Conservation (phyloP, 2,329 filamentous ascomycete species). For the Aschersonia sp. region DNA sequence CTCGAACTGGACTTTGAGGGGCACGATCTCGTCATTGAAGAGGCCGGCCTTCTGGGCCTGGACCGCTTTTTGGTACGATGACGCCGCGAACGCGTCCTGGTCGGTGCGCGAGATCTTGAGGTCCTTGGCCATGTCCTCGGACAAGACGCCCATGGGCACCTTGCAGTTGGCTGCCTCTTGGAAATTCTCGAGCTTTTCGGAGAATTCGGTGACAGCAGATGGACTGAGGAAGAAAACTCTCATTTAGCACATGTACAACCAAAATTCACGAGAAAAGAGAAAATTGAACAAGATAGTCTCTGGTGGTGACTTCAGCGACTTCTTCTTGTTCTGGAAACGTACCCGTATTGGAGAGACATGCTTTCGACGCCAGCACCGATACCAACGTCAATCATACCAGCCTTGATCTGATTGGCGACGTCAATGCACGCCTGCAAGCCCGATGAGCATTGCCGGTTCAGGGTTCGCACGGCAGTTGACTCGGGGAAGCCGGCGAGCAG, state of each 20-base stretch:
- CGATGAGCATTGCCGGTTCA: constrained; percentile 91
- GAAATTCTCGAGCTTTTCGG: constrained; percentile 69
- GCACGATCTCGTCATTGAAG: constrained; percentile 82
- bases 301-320: no score
- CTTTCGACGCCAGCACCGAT: constrained; percentile 92
- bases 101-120: constrained; percentile 52
- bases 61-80: constrained; percentile 78
- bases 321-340: constrained; percentile 15
- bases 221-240: constrained; percentile 34
- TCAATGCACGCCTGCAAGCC: constrained; percentile 88
- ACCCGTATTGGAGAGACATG: constrained; percentile 90
- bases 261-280: no score
- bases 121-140: constrained; percentile 89
- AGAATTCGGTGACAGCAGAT: constrained; percentile 81
- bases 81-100: constrained; percentile 91
- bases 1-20: constrained; percentile 72
- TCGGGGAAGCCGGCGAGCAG: constrained; percentile 86
- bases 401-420: constrained; percentile 80
- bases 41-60: constrained; percentile 78
- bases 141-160: constrained; percentile 89
- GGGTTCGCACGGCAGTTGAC: constrained; percentile 64
- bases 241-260: no score
- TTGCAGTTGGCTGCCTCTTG: constrained; percentile 87
- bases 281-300: no score
- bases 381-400: constrained; percentile 90